phyloP scores from a whole-genome alignment of 176 grass and related monocot species.

The Raddia distichophylla region DNA sequence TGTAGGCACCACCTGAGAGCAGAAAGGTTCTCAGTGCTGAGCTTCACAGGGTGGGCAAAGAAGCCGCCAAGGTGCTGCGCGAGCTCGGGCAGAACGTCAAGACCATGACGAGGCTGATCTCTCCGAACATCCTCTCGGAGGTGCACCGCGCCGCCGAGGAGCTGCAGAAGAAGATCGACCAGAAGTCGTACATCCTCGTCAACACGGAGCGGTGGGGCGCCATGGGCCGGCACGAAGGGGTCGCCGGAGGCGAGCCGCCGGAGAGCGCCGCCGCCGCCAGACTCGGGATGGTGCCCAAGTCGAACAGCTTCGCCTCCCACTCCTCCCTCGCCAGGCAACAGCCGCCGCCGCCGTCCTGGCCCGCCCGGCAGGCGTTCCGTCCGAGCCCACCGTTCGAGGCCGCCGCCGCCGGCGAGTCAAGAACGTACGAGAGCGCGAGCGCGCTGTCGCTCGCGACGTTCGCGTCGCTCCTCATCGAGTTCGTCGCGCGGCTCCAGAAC shows the following conservation, averaged over 20 bases:
- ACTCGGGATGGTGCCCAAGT: constrained; percentile 25
- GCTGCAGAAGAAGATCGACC: constrained; percentile 88
- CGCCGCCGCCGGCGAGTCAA: constrained; percentile 36
- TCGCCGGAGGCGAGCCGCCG: background rate
- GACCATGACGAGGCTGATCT: constrained; percentile 72
- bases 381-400: constrained; percentile 32
- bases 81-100: constrained; percentile 72
- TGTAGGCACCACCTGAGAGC: constrained; percentile 71
- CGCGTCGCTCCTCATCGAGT: constrained; percentile 87
- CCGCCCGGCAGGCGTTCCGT: constrained; percentile 49
- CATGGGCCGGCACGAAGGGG: constrained; percentile 27
- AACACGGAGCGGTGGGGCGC: constrained; percentile 69
- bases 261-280: constrained; percentile 26
- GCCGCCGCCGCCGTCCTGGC: constrained; percentile 59
- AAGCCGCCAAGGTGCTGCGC: constrained; percentile 73
- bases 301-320: constrained; percentile 38
- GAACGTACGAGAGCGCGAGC: constrained; percentile 84
- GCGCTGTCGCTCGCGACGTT: constrained; percentile 88
- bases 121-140: constrained; percentile 62
- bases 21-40: constrained; percentile 68
- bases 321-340: constrained; percentile 31
- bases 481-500: constrained; percentile 81
- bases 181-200: constrained; percentile 74
- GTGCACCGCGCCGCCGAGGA: constrained; percentile 72
- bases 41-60: constrained; percentile 69